These are phyloP conservation scores for Linum lewisii DNA, from an alignment of 345 rosid species.

Conservation along the genomic window DNA sequence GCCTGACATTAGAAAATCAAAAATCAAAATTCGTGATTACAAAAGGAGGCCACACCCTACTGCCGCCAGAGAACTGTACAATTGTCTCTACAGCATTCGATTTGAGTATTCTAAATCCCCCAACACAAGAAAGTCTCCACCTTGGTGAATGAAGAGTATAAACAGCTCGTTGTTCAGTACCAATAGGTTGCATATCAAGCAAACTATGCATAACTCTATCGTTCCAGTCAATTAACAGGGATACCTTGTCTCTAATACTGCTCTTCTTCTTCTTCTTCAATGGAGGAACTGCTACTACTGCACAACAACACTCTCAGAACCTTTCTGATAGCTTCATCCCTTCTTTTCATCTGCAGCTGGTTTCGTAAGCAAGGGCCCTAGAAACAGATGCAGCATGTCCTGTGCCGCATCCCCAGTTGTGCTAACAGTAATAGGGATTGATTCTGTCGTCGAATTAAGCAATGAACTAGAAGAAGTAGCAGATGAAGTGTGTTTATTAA, in stretches of 20 bases:
- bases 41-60: not conserved
- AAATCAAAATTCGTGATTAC: not conserved
- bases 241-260: slow-evolving; percentile 46
- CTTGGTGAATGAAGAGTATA: no score
- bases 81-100: no score
- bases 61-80: no score
- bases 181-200: no score
- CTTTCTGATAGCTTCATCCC: slow-evolving; percentile 6
- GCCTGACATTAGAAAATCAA: no score
- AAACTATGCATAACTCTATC: not conserved
- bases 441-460: slow-evolving; percentile 7
- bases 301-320: slow-evolving; percentile 15
- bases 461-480: slow-evolving; percentile 6
- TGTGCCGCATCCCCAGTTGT: slow-evolving; percentile 36
- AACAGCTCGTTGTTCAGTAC: no score
- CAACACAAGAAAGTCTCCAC: no score
- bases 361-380: slow-evolving; percentile 48
- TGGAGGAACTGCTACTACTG: slow-evolving; percentile 17
- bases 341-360: slow-evolving; percentile 19
- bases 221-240: slow-evolving; percentile 30
- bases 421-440: slow-evolving; percentile 4
- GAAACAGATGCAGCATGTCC: slow-evolving; percentile 47
- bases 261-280: slow-evolving; percentile 29
- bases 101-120: no score
- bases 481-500: slow-evolving; percentile 8